These are phyloP conservation scores for Sporothrix protearum DNA, from an alignment of 2,329 filamentous ascomycete genomes.

Conservation along the genomic window DNA sequence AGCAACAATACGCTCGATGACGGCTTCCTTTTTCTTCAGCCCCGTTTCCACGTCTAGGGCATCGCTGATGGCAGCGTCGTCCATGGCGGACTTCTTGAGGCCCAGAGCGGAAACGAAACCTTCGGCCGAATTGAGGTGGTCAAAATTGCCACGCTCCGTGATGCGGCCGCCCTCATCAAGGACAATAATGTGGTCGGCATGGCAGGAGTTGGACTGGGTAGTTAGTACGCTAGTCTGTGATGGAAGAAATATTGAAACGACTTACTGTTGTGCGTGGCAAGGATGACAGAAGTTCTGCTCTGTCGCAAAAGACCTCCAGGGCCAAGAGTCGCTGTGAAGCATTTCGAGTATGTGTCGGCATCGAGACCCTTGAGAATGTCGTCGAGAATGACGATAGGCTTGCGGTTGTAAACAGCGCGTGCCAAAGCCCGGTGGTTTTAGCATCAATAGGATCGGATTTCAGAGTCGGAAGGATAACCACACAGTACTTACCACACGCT, in stretches of 20 bases:
- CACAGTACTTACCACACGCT: slow-evolving; percentile 31
- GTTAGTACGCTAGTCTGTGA: not conserved
- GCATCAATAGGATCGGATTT: not conserved
- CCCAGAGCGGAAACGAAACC: slow-evolving; percentile 29
- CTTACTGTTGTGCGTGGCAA: slow-evolving; percentile 26
- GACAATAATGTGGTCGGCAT: slow-evolving; percentile 26
- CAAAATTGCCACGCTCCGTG: slow-evolving; percentile 23
- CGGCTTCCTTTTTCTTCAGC: slow-evolving; percentile 23
- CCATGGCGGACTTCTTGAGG: slow-evolving; percentile 24
- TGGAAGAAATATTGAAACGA: not conserved
- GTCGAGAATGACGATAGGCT: slow-evolving; percentile 26
- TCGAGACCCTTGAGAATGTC: slow-evolving; percentile 27
- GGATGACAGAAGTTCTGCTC: slow-evolving; percentile 20
- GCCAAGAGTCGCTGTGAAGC: slow-evolving; percentile 20
- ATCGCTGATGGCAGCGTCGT: slow-evolving; percentile 19
- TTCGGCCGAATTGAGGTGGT: slow-evolving; percentile 25
- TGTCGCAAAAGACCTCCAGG: slow-evolving; percentile 22
- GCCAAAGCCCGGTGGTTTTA: slow-evolving; percentile 39
- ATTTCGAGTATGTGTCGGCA: slow-evolving; percentile 22
- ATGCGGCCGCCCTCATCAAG: slow-evolving; percentile 24
- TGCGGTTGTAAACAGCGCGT: slow-evolving; percentile 42
- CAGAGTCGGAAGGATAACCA: not conserved
- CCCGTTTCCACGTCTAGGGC: slow-evolving; percentile 21
- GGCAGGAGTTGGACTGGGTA: slow-evolving; percentile 21
- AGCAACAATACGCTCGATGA: slow-evolving; percentile 21